Evolutionary conservation across 352 stramenopile genomes (phyloP), one percentile per base, ranked within the genome.

Genomic region (Phytophthora litchii): DNA sequence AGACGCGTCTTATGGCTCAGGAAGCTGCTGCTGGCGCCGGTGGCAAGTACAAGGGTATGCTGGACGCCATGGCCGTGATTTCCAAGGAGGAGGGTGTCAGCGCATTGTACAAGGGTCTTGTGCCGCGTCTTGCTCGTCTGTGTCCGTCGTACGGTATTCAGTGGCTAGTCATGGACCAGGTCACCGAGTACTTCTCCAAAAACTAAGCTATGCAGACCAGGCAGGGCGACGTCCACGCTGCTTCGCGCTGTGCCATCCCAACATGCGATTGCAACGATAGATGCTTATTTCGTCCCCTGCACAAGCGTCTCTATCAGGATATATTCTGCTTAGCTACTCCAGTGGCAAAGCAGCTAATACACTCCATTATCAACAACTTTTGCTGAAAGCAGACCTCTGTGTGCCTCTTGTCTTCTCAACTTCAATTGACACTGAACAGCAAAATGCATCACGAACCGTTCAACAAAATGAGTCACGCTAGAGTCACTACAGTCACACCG

Each of bases 31-130:
- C 80, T 27, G 90, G 90, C 31, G 80, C 88, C 60, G 71, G 75
- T n/a, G 78, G 88, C 43, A 99, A 99, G 78, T 99, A 99, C 79
- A 96, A 85, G 29, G 90, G 95, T 48, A 92, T 98, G 64, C 42
- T 95, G 25, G 88, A 98, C 57, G 92, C 85, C 25, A 92, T 97
- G 64, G 60, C 76, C 27, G 59, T 97, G 27, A 98, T 99, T 64
- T 76, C 92, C 11, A 89, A 92, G 64, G 96, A 99, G 61, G 97
- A 99, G 66, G 96, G 97, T 46, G 65, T 97, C 5, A 25, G 70
- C 4, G 95, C 96, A 21, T 80, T 99, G 35, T 99, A 98, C 91
- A 99, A 99, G 79, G 97, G 97, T 21, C 93, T 99, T 13, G 96
- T 97, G 42, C 97, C 97, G 34, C 86, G 96, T 40, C 83, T 99